Evolutionary conservation across 257 asterid genomes (phyloP).

Genomic region (Primulina eburnea): DNA sequence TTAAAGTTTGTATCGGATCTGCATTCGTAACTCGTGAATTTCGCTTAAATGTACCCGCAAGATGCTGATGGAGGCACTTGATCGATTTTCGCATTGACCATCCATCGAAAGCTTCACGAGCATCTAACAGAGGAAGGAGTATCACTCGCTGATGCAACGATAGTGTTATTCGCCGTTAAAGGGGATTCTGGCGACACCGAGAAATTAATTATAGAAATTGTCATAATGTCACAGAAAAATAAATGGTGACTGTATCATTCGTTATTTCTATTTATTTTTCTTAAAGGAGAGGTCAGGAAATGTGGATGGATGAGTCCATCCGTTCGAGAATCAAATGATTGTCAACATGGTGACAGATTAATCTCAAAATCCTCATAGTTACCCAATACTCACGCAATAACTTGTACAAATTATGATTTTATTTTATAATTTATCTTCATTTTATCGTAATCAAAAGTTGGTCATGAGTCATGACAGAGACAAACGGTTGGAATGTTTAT

Average conservation of each 20-base stretch:
- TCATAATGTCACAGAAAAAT: no score
- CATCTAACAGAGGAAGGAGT: not conserved
- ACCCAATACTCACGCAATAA: slow-evolving; percentile 24
- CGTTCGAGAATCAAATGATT: not conserved
- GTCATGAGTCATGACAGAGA: slow-evolving; percentile 35
- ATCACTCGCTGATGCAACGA: no score
- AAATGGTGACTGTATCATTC: not conserved
- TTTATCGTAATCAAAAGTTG: slow-evolving; percentile 24
- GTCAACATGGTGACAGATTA: slow-evolving; percentile 16
- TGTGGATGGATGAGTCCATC: not conserved
- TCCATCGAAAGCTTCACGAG: not conserved
- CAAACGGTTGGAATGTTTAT: slow-evolving; percentile 27
- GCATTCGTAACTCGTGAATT: no score
- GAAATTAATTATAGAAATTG: not conserved
- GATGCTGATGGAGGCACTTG: no score
- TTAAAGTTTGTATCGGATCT: no score
- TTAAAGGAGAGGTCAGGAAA: not conserved
- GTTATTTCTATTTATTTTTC: no score
- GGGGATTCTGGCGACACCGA: not conserved
- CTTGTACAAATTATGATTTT: not conserved
- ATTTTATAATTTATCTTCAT: not conserved
- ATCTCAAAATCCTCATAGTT: slow-evolving; percentile 19
- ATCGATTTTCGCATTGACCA: no score
- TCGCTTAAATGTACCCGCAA: no score
- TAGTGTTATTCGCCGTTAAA: no score